These are phyloP conservation scores for Gyrodon lividus DNA, from an alignment of 768 basidiomycete species.

Conservation along the genomic window DNA sequence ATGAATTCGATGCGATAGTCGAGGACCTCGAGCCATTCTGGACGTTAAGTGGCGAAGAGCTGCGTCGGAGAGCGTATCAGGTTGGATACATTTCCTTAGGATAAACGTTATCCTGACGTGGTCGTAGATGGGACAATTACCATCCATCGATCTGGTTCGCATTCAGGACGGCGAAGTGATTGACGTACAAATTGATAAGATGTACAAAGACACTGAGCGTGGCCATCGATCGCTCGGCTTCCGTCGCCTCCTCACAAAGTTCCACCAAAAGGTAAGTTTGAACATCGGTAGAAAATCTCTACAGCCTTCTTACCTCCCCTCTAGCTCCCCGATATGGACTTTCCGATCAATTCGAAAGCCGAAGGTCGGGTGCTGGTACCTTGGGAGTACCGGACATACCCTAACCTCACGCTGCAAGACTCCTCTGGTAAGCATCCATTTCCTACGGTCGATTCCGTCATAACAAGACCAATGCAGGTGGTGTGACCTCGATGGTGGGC, in stretches of 20 bases:
- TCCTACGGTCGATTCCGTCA: background rate
- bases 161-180: constrained; percentile 61
- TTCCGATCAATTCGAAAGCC: constrained; percentile 90
- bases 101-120: background rate
- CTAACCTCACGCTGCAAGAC: constrained; percentile 60
- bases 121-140: constrained; percentile 66
- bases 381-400: constrained; percentile 79
- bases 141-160: constrained; percentile 87
- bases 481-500: constrained; percentile 56
- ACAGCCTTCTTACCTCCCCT: background rate
- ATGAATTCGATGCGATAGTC: constrained; percentile 85
- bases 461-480: constrained; percentile 33
- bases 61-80: constrained; percentile 61
- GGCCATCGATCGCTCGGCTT: constrained; percentile 81
- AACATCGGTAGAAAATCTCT: background rate
- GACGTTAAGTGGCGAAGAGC: constrained; percentile 66
- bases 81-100: constrained; percentile 35
- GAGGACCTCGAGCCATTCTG: constrained; percentile 86
- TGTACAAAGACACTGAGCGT: constrained; percentile 61
- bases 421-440: constrained; percentile 27
- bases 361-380: constrained; percentile 93
- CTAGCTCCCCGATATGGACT: constrained; percentile 90
- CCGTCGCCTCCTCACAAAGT: constrained; percentile 69
- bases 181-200: constrained; percentile 55
- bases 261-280: constrained; percentile 56